These are phyloP conservation scores for Sclerotinia glacialis DNA, from an alignment of 2,329 filamentous ascomycete genomes.

Conservation along the genomic window DNA sequence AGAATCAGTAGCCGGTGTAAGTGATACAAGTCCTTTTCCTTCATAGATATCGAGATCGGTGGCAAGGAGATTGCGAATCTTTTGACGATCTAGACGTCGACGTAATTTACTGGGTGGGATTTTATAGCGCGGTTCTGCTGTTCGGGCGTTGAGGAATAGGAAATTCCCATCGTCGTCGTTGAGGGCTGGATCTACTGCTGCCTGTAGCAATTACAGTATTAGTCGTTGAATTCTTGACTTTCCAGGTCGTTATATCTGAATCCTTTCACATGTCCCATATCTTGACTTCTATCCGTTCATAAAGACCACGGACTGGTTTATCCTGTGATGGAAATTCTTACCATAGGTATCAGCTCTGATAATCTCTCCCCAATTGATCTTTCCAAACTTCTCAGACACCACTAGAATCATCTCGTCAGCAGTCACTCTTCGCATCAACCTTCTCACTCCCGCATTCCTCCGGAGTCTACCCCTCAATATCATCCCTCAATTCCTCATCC, in stretches of 20 bases:
- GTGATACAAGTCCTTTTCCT: slow-evolving; percentile 47
- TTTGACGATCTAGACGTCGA: slow-evolving; percentile 41
- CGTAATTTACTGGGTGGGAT: slow-evolving; percentile 43
- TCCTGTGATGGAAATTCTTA: slow-evolving; percentile 9
- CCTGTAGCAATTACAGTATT: background rate
- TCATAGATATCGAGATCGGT: slow-evolving; percentile 45
- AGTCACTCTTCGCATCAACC: background rate
- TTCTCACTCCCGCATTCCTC: background rate
- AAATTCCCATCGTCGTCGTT: slow-evolving; percentile 43
- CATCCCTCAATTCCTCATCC: too few relatives aligned
- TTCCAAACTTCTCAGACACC: slow-evolving; percentile 46
- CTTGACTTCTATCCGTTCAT: background rate
- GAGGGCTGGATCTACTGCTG: slow-evolving; percentile 37
- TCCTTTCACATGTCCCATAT: background rate
- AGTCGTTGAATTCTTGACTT: background rate
- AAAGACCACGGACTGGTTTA: background rate
- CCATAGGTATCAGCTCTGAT: slow-evolving; percentile 27
- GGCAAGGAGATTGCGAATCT: slow-evolving; percentile 24
- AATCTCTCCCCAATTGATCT: slow-evolving; percentile 32
- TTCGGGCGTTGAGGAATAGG: slow-evolving; percentile 44
- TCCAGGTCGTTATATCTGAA: too few relatives aligned
- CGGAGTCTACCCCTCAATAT: too few relatives aligned
- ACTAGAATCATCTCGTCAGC: slow-evolving; percentile 35
- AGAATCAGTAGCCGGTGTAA: slow-evolving; percentile 22
- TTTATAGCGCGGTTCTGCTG: slow-evolving; percentile 42